phyloP scores from a whole-genome alignment of 2,329 filamentous ascomycete genomes.

The Epicoccum nigrum region DNA sequence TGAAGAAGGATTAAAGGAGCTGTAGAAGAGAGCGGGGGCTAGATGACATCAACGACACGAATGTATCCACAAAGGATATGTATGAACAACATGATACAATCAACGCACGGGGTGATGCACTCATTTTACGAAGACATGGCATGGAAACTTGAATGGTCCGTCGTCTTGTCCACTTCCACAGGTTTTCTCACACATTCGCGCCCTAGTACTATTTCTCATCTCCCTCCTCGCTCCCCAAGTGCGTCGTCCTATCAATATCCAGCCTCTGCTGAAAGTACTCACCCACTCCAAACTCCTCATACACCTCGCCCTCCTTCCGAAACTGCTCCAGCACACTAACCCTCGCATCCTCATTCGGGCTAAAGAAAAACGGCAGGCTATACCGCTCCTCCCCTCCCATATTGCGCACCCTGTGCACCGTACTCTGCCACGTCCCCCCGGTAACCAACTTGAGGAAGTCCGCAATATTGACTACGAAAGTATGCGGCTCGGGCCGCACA shows the following conservation, averaged over 20 bases:
- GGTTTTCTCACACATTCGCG: too few species aligned
- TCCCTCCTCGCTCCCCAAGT: slow-evolving; percentile 29
- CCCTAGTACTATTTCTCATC: background rate
- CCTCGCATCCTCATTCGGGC: slow-evolving; percentile 43
- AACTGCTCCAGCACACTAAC: slow-evolving; percentile 40
- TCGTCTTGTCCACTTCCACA: too few species aligned
- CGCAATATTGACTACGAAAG: slow-evolving; percentile 52
- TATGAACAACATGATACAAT: slow-evolving; percentile 28
- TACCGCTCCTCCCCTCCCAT: slow-evolving; percentile 48
- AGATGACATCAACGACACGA: slow-evolving; percentile 48
- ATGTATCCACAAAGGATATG: slow-evolving; percentile 23
- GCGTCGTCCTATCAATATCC: slow-evolving; percentile 41
- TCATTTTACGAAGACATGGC: background rate
- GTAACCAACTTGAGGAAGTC: slow-evolving; percentile 52
- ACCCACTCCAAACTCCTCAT: slow-evolving; percentile 40
- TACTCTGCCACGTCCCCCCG: slow-evolving; percentile 48
- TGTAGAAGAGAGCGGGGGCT: slow-evolving; percentile 34
- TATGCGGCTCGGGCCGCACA: slow-evolving; percentile 43
- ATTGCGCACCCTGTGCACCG: slow-evolving; percentile 51
- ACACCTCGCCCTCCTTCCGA: slow-evolving; percentile 30
- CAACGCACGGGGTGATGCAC: slow-evolving; percentile 1
- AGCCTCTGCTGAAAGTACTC: slow-evolving; percentile 43
- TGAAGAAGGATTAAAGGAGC: slow-evolving; percentile 67
- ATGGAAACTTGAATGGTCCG: too few species aligned
- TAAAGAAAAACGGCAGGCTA: slow-evolving; percentile 52